Conservation (phyloP, 805 yeast genomes). For the Barnettozyma botsteinii region DNA sequence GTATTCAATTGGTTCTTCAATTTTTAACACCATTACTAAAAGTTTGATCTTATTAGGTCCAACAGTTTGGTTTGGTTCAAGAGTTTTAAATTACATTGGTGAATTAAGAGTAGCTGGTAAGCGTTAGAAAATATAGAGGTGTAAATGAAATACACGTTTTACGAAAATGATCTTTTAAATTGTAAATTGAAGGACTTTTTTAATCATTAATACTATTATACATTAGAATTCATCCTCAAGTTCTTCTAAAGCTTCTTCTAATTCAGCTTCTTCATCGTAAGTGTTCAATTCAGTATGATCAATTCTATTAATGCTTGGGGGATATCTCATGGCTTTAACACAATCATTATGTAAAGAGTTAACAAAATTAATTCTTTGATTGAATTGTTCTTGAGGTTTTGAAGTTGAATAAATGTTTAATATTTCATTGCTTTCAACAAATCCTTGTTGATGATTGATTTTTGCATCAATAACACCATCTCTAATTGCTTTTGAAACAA, state of each 20-base stretch:
- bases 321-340: constrained; percentile 93
- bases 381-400: constrained; percentile 81
- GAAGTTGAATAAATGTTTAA: constrained; percentile 81
- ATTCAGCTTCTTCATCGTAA: constrained; percentile 23
- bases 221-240: constrained; percentile 20
- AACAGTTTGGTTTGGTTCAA: constrained; percentile 26
- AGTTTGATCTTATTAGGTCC: constrained; percentile 20
- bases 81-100: constrained; percentile 23
- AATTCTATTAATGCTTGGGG: constrained; percentile 33
- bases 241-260: constrained; percentile 23
- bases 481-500: constrained; percentile 92
- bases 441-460: constrained; percentile 86
- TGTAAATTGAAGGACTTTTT: not conserved
- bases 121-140: constrained; percentile 13
- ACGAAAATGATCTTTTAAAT: not conserved
- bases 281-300: constrained; percentile 5
- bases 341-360: constrained; percentile 85
- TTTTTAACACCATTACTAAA: constrained; percentile 20
- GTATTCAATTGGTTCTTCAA: constrained; percentile 22
- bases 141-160: not conserved
- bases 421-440: constrained; percentile 84
- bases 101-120: constrained; percentile 24
- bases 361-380: constrained; percentile 91
- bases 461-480: constrained; percentile 97
- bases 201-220: not conserved